Percentiles rank a stretch among this genome's conserved stretches.
phyloP scores from a whole-genome alignment of 805 yeast species.

The Starmerella floris region DNA sequence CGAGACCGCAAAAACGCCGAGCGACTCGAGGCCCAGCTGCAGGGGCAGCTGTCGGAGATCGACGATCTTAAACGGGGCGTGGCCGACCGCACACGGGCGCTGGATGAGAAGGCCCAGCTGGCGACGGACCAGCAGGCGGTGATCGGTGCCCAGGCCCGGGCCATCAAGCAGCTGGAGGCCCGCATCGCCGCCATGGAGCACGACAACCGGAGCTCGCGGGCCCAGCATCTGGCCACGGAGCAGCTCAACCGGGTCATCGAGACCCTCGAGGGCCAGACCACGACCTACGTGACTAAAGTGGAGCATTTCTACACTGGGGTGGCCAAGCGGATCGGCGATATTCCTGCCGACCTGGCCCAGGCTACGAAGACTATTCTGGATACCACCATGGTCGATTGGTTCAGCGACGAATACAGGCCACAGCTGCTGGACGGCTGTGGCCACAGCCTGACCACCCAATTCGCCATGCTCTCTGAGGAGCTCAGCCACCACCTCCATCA shows the following conservation, averaged over 20 bases:
- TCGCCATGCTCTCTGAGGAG: too few relatives aligned
- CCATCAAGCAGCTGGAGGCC: not conserved
- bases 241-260: not conserved
- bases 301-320: not conserved
- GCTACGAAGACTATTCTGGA: not conserved
- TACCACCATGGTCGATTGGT: not conserved
- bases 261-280: not conserved
- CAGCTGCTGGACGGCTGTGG: not conserved
- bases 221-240: not conserved
- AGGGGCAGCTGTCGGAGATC: not conserved
- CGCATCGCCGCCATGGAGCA: not conserved
- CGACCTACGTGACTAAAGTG: not conserved
- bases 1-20: not conserved
- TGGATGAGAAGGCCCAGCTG: not conserved
- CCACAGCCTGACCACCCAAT: too few relatives aligned
- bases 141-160: not conserved
- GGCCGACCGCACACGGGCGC: not conserved
- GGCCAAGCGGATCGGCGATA: not conserved
- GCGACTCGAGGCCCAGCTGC: not conserved
- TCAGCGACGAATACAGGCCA: not conserved
- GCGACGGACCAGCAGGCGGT: not conserved
- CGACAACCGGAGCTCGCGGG: not conserved
- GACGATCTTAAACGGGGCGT: not conserved
- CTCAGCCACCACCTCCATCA: not conserved
- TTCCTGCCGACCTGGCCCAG: not conserved